A percentile compares a stretch with the other conserved stretches of the same genome.
Conservation (phyloP, 2,329 filamentous ascomycete genomes). For the Diaporthe sp. region DNA sequence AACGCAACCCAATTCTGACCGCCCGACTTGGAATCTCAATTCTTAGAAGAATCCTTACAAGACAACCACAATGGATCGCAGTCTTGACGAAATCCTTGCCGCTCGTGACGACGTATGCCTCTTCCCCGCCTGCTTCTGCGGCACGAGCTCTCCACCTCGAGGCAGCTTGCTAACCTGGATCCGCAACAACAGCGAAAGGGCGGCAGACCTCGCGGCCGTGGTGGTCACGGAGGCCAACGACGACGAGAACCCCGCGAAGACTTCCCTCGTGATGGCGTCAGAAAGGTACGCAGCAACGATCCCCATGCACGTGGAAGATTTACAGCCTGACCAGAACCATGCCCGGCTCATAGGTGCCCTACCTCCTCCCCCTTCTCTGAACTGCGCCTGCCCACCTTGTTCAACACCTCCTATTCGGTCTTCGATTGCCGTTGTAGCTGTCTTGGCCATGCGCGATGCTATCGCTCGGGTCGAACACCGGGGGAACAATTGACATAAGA, state of each 20-base stretch:
- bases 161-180: slow-evolving; percentile 32
- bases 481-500: slow-evolving; percentile 54
- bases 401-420: slow-evolving; percentile 46
- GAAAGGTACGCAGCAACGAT: slow-evolving; percentile 76
- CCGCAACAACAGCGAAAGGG: slow-evolving; percentile 41
- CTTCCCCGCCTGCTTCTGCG: neutral
- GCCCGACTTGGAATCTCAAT: neutral
- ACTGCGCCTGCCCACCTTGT: slow-evolving; percentile 31
- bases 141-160: slow-evolving; percentile 18
- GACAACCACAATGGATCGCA: slow-evolving; percentile 60
- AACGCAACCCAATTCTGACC: neutral
- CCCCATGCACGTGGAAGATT: neutral
- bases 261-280: slow-evolving; percentile 85
- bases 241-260: slow-evolving; percentile 53
- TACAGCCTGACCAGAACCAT: slow-evolving; percentile 30
- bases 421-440: slow-evolving; percentile 51
- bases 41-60: slow-evolving; percentile 47
- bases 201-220: slow-evolving; percentile 43
- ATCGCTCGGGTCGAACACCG: slow-evolving; percentile 47
- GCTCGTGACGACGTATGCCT: slow-evolving; percentile 53
- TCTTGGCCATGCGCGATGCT: slow-evolving; percentile 44
- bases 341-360: slow-evolving; percentile 42
- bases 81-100: slow-evolving; percentile 70
- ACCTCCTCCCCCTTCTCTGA: slow-evolving; percentile 51
- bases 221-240: slow-evolving; percentile 51